These are phyloP conservation scores for Suhomyces chickasaworum DNA, from an alignment of 1,139 yeast genomes.

Conservation along the genomic window DNA sequence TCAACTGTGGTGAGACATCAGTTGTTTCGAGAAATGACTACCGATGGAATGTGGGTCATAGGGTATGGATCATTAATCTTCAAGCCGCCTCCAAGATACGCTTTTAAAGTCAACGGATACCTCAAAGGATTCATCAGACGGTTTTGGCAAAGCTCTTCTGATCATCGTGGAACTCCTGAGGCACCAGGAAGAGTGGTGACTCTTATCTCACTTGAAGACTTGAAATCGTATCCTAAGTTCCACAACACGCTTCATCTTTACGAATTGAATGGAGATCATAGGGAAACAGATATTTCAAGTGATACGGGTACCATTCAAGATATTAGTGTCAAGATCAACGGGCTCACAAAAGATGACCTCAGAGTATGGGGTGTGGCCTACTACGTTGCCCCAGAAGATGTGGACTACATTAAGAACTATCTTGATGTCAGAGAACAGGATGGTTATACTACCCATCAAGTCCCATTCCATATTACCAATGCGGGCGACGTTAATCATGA, in stretches of 20 bases:
- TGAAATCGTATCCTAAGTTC: slow-evolving; percentile 43
- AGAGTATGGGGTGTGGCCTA: slow-evolving; percentile 82
- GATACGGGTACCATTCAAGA: slow-evolving; percentile 10
- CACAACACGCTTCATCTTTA: slow-evolving; percentile 48
- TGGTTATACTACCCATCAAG: slow-evolving; percentile 76
- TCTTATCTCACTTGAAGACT: slow-evolving; percentile 58
- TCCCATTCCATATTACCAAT: slow-evolving; percentile 60
- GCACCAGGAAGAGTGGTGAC: slow-evolving; percentile 89
- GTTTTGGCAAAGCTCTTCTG: slow-evolving; percentile 90
- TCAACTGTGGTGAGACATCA: no score
- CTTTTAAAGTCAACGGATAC: slow-evolving; percentile 68
- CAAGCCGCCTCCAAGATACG: slow-evolving; percentile 81
- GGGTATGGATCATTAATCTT: slow-evolving; percentile 91
- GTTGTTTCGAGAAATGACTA: slow-evolving; percentile 6
- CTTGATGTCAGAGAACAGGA: slow-evolving; percentile 84
- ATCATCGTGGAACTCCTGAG: slow-evolving; percentile 87
- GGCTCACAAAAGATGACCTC: slow-evolving; percentile 47
- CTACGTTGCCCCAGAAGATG: slow-evolving; percentile 69
- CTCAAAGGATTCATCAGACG: slow-evolving; percentile 76
- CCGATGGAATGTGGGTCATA: slow-evolving; percentile 68
- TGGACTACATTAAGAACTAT: slow-evolving; percentile 61
- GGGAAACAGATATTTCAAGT: slow-evolving; percentile 9
- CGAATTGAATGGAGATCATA: slow-evolving; percentile 29
- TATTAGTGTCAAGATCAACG: slow-evolving; percentile 18
- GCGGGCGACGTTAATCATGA: slow-evolving; percentile 21